A percentile compares a stretch with the other conserved stretches of the same genome.
These are phyloP conservation scores for Amanita molliuscula DNA, from an alignment of 768 basidiomycete species.

Conservation along the genomic window DNA sequence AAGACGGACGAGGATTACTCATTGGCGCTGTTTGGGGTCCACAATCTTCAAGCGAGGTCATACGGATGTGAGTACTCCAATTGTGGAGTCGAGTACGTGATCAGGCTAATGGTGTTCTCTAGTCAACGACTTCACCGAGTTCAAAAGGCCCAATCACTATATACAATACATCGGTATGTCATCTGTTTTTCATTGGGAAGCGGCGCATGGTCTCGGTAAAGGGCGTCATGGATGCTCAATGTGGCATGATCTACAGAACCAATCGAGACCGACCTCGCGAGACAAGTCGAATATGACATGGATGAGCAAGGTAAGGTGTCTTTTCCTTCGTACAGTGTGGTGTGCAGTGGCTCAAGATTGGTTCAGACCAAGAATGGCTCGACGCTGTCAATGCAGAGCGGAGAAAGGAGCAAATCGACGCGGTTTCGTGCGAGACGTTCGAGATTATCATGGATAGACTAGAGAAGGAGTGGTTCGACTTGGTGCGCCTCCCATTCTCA, in stretches of 20 bases:
- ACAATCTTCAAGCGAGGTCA: conserved; percentile 49
- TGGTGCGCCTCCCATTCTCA: conserved; percentile 42
- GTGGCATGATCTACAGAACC: conserved; percentile 47
- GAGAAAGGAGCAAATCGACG: conserved; percentile 61
- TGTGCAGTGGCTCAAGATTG: neutral
- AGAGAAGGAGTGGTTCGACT: conserved; percentile 98
- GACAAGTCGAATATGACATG: conserved; percentile 99
- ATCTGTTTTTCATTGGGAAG: neutral
- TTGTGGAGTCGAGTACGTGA: no score
- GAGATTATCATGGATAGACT: conserved; percentile 96
- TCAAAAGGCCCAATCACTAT: conserved; percentile 73
- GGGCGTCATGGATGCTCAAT: conserved; percentile 6
- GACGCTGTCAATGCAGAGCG: conserved; percentile 76
- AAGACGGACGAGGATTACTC: conserved; percentile 56
- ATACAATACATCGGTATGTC: conserved; percentile 80
- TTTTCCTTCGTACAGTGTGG: neutral
- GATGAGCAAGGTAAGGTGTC: conserved; percentile 92
- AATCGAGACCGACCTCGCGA: conserved; percentile 81
- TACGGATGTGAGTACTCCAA: conserved; percentile 35
- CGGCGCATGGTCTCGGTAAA: neutral
- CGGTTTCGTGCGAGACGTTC: conserved; percentile 75
- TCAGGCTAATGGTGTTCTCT: conserved; percentile 1
- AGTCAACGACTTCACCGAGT: conserved; percentile 60
- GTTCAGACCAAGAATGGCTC: conserved; percentile 88
- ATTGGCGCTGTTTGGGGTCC: conserved; percentile 50